Percentiles rank a stretch among this genome's conserved stretches.
These are phyloP conservation scores for Podaxis sp. DNA, from an alignment of 768 basidiomycete genomes.

Conservation along the genomic window DNA sequence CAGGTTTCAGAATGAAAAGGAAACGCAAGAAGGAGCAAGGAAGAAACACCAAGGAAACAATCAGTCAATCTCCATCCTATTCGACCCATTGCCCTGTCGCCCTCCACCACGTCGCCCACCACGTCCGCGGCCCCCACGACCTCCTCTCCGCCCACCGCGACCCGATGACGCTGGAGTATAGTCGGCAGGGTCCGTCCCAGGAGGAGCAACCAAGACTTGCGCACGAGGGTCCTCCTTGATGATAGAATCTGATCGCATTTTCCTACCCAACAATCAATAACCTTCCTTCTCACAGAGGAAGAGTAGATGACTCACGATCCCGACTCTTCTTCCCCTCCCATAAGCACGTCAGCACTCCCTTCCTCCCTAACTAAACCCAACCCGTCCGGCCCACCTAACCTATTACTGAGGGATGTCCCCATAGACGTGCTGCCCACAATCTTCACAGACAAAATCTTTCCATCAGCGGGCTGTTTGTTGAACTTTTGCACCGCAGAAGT, in stretches of 20 bases:
- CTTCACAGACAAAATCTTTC: conserved; percentile 62
- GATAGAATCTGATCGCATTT: conserved; percentile 82
- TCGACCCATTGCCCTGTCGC: conserved; percentile 30
- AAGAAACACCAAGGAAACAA: conserved; percentile 2
- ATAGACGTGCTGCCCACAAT: conserved; percentile 53
- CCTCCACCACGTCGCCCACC: conserved; percentile 29
- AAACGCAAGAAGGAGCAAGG: neutral
- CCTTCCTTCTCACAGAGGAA: neutral
- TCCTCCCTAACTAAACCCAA: conserved; percentile 49
- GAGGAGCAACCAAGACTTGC: conserved; percentile 62
- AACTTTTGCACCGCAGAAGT: conserved; percentile 68
- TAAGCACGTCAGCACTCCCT: conserved; percentile 56
- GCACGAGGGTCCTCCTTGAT: conserved; percentile 61
- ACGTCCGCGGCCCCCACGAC: conserved; percentile 33
- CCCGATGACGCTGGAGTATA: conserved; percentile 33
- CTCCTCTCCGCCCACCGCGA: conserved; percentile 26
- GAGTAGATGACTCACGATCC: conserved; percentile 48
- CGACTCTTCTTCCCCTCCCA: conserved; percentile 40
- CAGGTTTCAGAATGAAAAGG: neutral
- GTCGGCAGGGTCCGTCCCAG: conserved; percentile 51
- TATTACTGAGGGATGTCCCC: conserved; percentile 48
- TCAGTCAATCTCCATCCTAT: conserved; percentile 55
- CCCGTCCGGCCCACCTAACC: conserved; percentile 51
- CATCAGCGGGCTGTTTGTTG: conserved; percentile 79
- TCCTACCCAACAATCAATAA: conserved; percentile 37